These are phyloP conservation scores for Hirsutella thompsonii DNA, from an alignment of 2,329 filamentous ascomycete species.

Conservation along the genomic window DNA sequence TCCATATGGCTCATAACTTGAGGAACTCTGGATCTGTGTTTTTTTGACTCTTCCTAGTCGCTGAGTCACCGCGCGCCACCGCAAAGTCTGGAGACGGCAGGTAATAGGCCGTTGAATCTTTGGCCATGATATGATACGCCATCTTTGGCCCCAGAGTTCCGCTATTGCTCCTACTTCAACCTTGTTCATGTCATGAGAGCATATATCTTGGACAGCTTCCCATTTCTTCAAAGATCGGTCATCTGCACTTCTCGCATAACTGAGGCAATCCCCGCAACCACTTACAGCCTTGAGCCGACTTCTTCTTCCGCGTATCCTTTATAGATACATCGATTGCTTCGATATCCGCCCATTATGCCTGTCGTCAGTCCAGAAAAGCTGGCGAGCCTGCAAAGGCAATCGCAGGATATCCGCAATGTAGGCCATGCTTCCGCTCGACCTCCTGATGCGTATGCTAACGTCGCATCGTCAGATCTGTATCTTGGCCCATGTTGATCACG, in stretches of 20 bases:
- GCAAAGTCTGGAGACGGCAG: neutral
- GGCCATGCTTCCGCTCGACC: slow-evolving; percentile 14
- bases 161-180: no score
- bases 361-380: slow-evolving; percentile 85
- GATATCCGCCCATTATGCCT: slow-evolving; percentile 52
- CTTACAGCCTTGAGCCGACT: neutral
- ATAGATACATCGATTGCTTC: neutral
- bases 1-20: no score
- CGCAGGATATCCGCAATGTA: slow-evolving; percentile 88
- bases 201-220: no score
- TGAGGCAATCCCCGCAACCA: no score
- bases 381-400: slow-evolving; percentile 74
- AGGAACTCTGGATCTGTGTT: neutral
- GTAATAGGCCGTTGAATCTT: no score
- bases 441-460: neutral
- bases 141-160: no score
- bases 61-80: neutral
- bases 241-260: no score
- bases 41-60: neutral
- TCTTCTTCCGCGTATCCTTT: neutral
- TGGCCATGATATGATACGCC: no score
- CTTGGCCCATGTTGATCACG: slow-evolving; percentile 92
- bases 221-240: no score
- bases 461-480: slow-evolving; percentile 63
- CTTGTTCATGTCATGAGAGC: no score